A percentile compares a stretch with the other conserved stretches of the same genome.
Evolutionary conservation across 2,329 filamentous ascomycete species (phyloP).

Genomic region (Botrytis tulipae): DNA sequence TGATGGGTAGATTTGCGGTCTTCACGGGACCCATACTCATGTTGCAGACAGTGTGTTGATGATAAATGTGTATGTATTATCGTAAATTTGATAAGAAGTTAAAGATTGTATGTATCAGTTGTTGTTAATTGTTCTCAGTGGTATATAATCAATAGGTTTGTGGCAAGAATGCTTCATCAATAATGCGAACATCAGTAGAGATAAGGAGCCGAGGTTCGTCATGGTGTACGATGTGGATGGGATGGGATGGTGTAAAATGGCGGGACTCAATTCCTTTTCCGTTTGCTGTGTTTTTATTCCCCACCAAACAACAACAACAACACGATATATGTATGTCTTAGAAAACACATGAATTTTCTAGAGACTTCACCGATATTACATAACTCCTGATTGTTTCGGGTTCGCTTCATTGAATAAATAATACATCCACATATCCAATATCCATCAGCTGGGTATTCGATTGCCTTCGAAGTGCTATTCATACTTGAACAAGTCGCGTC

Average conservation of each 20-base stretch:
- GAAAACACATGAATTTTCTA: not conserved
- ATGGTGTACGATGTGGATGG: not conserved
- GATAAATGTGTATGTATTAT: not conserved
- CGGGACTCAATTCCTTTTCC: not conserved
- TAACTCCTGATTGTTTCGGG: not conserved
- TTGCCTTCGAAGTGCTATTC: not conserved
- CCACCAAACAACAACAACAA: constrained; percentile 13
- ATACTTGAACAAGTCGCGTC: not conserved
- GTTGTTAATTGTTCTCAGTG: not conserved
- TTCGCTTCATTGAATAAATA: not conserved
- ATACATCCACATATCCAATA: not conserved
- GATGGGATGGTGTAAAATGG: not conserved
- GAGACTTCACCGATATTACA: constrained; percentile 10
- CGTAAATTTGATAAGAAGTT: not conserved
- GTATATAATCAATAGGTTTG: not conserved
- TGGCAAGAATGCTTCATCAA: not conserved
- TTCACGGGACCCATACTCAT: constrained; percentile 21
- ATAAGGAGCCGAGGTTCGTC: constrained; percentile 15
- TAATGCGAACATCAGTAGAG: not conserved
- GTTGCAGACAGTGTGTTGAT: not conserved
- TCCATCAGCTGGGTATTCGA: not conserved
- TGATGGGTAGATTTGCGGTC: constrained; percentile 60
- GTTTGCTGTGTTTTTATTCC: not conserved
- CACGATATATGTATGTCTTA: constrained; percentile 14
- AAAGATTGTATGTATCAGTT: not conserved